These are phyloP conservation scores for Margaritispora aquatica DNA, from an alignment of 495 filamentous ascomycete genomes.

Conservation along the genomic window DNA sequence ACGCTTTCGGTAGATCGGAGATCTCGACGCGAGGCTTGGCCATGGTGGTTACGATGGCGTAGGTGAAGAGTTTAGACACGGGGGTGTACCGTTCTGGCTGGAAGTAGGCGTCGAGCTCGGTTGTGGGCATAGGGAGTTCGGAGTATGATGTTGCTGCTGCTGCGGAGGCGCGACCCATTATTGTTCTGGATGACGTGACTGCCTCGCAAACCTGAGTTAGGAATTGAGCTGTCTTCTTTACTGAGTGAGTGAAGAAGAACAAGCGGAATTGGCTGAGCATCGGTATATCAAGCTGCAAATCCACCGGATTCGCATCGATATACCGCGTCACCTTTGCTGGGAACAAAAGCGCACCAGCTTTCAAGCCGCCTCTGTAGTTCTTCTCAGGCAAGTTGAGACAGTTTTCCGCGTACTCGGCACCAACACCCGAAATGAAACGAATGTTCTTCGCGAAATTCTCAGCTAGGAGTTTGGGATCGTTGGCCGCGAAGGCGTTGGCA, in stretches of 20 bases:
- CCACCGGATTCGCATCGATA: conserved; percentile 64
- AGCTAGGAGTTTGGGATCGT: conserved; percentile 48
- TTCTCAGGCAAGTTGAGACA: conserved; percentile 41
- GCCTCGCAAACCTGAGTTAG: conserved; percentile 45
- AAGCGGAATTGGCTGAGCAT: conserved; percentile 63
- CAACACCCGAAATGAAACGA: conserved; percentile 60
- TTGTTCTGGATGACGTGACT: conserved; percentile 33
- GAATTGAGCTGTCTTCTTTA: conserved; percentile 44
- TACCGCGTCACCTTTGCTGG: conserved; percentile 61
- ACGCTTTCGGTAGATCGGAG: conserved; percentile 46
- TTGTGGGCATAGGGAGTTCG: conserved; percentile 38
- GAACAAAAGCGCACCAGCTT: conserved; percentile 52
- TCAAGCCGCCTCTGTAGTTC: conserved; percentile 30
- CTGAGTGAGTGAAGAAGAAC: conserved; percentile 55
- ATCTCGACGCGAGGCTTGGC: conserved; percentile 51
- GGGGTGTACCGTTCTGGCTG: conserved; percentile 55
- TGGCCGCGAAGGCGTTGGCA: conserved; percentile 52
- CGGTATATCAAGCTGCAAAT: conserved; percentile 67
- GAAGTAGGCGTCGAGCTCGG: conserved; percentile 49
- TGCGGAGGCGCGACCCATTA: conserved; percentile 41
- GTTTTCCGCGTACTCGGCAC: conserved; percentile 55
- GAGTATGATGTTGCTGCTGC: conserved; percentile 46
- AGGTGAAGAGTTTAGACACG: conserved; percentile 53
- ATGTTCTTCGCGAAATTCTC: conserved; percentile 61
- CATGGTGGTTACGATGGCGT: conserved; percentile 50